A percentile compares a stretch with the other conserved stretches of the same genome.
These are phyloP conservation scores for Kwoniella pini DNA, from an alignment of 768 basidiomycete genomes.

Conservation along the genomic window DNA sequence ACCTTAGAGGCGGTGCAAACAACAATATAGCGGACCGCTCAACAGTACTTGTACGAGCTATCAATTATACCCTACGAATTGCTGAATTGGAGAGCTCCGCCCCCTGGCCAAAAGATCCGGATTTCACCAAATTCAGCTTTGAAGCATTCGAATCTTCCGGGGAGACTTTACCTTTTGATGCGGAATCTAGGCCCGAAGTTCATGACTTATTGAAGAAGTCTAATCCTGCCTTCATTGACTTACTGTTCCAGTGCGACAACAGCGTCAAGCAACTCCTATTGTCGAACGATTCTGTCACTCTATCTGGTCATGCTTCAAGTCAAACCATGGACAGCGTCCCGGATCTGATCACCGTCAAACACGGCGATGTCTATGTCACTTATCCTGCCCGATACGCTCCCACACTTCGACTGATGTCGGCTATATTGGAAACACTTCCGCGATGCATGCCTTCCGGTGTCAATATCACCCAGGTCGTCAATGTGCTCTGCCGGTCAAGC, in stretches of 20 bases:
- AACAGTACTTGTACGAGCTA: slow-evolving; percentile 72
- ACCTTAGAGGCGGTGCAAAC: slow-evolving; percentile 70
- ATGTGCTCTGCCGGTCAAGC: slow-evolving; percentile 77
- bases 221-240: slow-evolving; percentile 61
- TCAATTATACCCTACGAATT: slow-evolving; percentile 68
- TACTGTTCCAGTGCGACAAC: slow-evolving; percentile 66
- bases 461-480: slow-evolving; percentile 65
- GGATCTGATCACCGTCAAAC: slow-evolving; percentile 67
- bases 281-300: slow-evolving; percentile 74
- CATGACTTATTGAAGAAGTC: slow-evolving; percentile 71
- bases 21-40: slow-evolving; percentile 64
- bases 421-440: slow-evolving; percentile 81
- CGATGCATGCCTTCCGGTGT: slow-evolving; percentile 67
- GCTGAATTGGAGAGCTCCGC: slow-evolving; percentile 75
- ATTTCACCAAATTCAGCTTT: slow-evolving; percentile 64
- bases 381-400: slow-evolving; percentile 67
- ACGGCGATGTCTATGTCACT: slow-evolving; percentile 58
- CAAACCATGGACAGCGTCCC: slow-evolving; percentile 67
- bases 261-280: slow-evolving; percentile 73
- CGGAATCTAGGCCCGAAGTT: slow-evolving; percentile 67
- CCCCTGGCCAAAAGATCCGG: slow-evolving; percentile 73
- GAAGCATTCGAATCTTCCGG: slow-evolving; percentile 67
- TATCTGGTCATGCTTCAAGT: slow-evolving; percentile 54
- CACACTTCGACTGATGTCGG: slow-evolving; percentile 70
- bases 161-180: slow-evolving; percentile 60